Percentiles rank a stretch among this genome's conserved stretches.
Conservation (phyloP, 2,329 filamentous ascomycete species). For the Fusarium virguliforme region DNA sequence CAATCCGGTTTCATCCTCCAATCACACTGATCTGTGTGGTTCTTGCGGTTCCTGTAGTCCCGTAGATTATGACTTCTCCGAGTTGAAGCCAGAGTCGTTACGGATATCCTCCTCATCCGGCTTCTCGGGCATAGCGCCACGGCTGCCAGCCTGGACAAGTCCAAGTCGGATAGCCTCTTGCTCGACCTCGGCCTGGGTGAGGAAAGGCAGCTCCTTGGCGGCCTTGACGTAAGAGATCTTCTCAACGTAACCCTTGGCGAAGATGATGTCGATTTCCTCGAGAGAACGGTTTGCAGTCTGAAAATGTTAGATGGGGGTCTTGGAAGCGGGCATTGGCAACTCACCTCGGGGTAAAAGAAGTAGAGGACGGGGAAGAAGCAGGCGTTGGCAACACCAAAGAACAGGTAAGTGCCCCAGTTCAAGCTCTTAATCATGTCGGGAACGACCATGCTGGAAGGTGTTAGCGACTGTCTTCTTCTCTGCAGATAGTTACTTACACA, state of each 20-base stretch:
- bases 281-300: slow-evolving; percentile 61
- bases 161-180: slow-evolving; percentile 57
- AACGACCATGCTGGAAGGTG: slow-evolving; percentile 65
- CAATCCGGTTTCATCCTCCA: background rate
- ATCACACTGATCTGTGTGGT: background rate
- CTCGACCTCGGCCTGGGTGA: slow-evolving; percentile 69
- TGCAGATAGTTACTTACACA: slow-evolving; percentile 55
- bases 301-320: background rate
- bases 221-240: slow-evolving; percentile 74
- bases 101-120: slow-evolving; percentile 32
- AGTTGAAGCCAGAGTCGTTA: slow-evolving; percentile 41
- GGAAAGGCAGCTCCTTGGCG: slow-evolving; percentile 69
- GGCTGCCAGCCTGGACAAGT: slow-evolving; percentile 34
- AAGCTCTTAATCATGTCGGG: slow-evolving; percentile 75
- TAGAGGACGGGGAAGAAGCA: slow-evolving; percentile 68
- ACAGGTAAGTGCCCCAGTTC: slow-evolving; percentile 66
- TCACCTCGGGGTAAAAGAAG: slow-evolving; percentile 61
- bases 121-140: slow-evolving; percentile 45
- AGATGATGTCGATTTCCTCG: slow-evolving; percentile 73
- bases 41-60: background rate
- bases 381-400: slow-evolving; percentile 69
- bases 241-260: slow-evolving; percentile 72
- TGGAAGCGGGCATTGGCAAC: fast-evolving
- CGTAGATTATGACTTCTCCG: slow-evolving; percentile 37
- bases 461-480: background rate